These are phyloP conservation scores for Tetrapyrgos nigripes DNA, from an alignment of 1,284 basidiomycete genomes.

Conservation along the genomic window DNA sequence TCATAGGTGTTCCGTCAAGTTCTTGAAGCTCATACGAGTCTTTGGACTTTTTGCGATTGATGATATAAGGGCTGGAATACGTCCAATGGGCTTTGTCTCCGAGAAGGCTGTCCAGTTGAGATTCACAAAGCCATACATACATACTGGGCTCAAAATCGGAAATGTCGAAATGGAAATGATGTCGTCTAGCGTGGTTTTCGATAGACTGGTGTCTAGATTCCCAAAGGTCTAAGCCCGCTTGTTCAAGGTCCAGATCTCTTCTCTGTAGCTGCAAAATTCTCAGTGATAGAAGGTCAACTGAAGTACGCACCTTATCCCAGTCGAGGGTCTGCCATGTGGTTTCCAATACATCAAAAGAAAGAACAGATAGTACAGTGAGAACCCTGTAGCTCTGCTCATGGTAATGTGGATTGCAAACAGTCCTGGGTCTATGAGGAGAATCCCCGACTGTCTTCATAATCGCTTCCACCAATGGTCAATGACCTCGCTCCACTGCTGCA, in stretches of 20 bases:
- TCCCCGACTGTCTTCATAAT: constrained; percentile 30
- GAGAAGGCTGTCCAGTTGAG: constrained; percentile 29
- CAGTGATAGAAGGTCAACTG: not conserved
- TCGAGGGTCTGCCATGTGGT: constrained; percentile 5
- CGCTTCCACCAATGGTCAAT: constrained; percentile 28
- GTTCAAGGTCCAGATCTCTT: constrained; percentile 22
- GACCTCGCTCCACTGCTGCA: constrained; percentile 32
- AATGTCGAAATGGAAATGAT: constrained; percentile 18
- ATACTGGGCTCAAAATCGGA: constrained; percentile 3
- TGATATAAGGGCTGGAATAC: too few species aligned
- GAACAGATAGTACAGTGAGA: constrained; percentile 16
- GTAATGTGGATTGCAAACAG: constrained; percentile 25
- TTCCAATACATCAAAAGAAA: constrained; percentile 1
- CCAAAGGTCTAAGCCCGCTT: constrained; percentile 18
- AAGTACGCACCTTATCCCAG: not conserved
- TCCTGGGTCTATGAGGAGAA: constrained; percentile 8
- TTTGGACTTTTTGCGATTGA: too few species aligned
- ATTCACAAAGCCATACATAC: constrained; percentile 35
- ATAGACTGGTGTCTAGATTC: constrained; percentile 23
- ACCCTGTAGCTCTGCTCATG: constrained; percentile 20
- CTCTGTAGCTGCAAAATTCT: constrained; percentile 24
- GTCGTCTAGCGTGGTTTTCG: constrained; percentile 26
- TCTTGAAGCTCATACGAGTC: too few species aligned
- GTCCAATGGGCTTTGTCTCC: too few species aligned
- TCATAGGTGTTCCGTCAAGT: too few species aligned